These are phyloP conservation scores for Nicotiana tabacum DNA, from an alignment of 257 asterid species.

Conservation along the genomic window DNA sequence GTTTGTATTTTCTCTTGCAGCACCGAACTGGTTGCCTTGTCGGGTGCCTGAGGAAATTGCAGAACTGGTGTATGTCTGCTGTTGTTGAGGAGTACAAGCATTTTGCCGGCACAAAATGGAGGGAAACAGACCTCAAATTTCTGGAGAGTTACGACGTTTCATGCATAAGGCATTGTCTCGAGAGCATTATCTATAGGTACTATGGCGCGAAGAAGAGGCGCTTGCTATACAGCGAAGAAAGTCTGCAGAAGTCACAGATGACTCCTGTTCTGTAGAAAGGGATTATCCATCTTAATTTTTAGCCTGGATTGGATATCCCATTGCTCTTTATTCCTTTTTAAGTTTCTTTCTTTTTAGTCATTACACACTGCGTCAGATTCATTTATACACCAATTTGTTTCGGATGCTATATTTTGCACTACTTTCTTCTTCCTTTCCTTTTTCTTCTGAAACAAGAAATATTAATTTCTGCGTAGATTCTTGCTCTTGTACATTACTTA, in stretches of 20 bases:
- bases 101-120: constrained; percentile 35
- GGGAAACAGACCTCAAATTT: constrained; percentile 31
- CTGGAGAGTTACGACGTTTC: constrained; percentile 36
- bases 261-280: constrained; percentile 17
- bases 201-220: constrained; percentile 37
- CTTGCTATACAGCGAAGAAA: constrained; percentile 31
- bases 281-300: constrained; percentile 10
- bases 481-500: neutral
- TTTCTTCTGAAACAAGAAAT: neutral
- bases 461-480: neutral
- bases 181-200: constrained; percentile 39
- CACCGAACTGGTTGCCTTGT: constrained; percentile 50
- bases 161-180: constrained; percentile 30
- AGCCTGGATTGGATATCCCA: constrained; percentile 8
- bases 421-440: neutral
- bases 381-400: neutral
- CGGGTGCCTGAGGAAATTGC: constrained; percentile 45
- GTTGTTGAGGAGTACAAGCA: constrained; percentile 41
- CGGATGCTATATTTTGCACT: neutral
- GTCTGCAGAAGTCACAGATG: constrained; percentile 32
- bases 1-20: constrained; percentile 16
- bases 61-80: constrained; percentile 42
- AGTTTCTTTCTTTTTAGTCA: neutral
- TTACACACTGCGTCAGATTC: neutral
- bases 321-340: neutral